phyloP scores from a whole-genome alignment of 305 asterid species.

The Coffea humblotiana region DNA sequence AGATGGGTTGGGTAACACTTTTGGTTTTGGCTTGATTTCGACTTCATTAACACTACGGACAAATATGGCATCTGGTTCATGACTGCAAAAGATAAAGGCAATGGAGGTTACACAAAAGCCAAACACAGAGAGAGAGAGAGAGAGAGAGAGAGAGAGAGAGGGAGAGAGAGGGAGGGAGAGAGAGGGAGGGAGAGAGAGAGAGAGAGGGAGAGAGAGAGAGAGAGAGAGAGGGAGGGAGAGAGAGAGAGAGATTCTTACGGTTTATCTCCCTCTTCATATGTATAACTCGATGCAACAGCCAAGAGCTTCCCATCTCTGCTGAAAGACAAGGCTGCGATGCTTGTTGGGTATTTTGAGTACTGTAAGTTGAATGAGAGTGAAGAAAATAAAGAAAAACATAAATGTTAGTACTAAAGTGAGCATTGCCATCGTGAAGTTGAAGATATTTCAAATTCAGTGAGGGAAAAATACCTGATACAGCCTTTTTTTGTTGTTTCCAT shows the following conservation, averaged over 20 bases:
- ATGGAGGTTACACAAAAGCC: background rate
- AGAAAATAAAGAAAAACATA: background rate
- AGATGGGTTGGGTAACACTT: slow-evolving; percentile 58
- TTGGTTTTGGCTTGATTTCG: slow-evolving; percentile 95
- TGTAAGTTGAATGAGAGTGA: slow-evolving; percentile 22
- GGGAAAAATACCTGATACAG: slow-evolving; percentile 66
- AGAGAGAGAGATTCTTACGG: slow-evolving; percentile 42
- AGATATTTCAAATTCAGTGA: background rate
- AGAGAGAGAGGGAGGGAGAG: background rate
- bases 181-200: background rate
- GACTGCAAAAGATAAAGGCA: slow-evolving; percentile 46
- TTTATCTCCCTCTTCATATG: slow-evolving; percentile 92
- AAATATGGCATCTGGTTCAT: slow-evolving; percentile 78
- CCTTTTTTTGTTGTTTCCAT: slow-evolving; percentile 96
- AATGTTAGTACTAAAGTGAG: background rate
- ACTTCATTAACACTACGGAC: slow-evolving; percentile 90
- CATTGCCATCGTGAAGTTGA: background rate
- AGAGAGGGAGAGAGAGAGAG: background rate
- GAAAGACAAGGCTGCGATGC: slow-evolving; percentile 82
- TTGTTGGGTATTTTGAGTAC: slow-evolving; percentile 86
- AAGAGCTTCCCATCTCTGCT: slow-evolving; percentile 88
- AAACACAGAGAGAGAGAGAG: background rate
- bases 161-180: background rate
- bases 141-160: slow-evolving; percentile 1
- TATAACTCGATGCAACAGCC: slow-evolving; percentile 95